Conservation (phyloP, 306 rosid species). For the Echinosophora koreensis region DNA sequence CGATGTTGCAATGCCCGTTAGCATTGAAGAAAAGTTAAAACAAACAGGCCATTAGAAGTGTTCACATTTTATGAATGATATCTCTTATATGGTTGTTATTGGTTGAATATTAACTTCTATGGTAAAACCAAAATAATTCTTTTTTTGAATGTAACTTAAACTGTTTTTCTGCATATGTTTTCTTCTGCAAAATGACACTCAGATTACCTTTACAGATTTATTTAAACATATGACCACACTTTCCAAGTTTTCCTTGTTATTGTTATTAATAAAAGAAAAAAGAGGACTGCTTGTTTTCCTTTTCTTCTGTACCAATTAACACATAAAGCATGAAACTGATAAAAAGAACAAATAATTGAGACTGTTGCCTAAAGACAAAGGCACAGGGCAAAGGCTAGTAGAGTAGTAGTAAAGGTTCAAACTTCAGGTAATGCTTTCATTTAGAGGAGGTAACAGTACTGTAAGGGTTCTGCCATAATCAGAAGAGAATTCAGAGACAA, state of each 20-base stretch:
- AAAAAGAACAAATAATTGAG: conserved; percentile 17
- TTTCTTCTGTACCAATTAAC: not conserved
- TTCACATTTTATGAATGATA: no score
- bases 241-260: not conserved
- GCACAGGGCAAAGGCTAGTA: not conserved
- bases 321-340: conserved; percentile 33
- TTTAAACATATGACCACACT: not conserved
- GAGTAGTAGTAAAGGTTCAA: conserved; percentile 5
- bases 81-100: no score
- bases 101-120: no score
- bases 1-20: no score
- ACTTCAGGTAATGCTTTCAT: not conserved
- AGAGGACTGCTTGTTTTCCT: not conserved
- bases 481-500: conserved; percentile 22
- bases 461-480: conserved; percentile 22
- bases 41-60: no score
- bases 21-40: no score
- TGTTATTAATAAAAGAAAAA: not conserved
- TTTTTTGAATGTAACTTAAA: no score
- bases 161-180: no score
- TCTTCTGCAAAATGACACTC: not conserved
- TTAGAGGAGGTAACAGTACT: conserved; percentile 3
- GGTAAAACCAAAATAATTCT: no score
- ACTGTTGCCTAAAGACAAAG: conserved; percentile 35
- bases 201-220: not conserved